phyloP scores from a whole-genome alignment of 495 filamentous ascomycete species.

The Penicillium alfredii region DNA sequence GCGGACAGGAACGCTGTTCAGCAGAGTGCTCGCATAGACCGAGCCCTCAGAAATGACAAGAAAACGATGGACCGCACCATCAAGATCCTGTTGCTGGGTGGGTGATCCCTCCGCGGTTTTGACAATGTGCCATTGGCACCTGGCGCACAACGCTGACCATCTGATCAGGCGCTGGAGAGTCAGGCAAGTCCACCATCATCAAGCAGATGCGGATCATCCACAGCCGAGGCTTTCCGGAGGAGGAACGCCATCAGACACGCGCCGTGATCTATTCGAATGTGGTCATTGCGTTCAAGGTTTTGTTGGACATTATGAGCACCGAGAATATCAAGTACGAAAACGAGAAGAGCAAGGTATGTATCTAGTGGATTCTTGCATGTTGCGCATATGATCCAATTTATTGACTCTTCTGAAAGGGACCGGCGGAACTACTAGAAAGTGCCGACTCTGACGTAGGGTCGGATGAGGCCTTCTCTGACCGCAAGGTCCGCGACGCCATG shows the following conservation, averaged over 20 bases:
- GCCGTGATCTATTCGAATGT: constrained; percentile 93
- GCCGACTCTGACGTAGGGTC: constrained; percentile 69
- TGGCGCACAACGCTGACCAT: constrained; percentile 8
- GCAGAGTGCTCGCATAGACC: constrained; percentile 62
- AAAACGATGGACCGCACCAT: constrained; percentile 73
- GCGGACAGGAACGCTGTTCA: constrained; percentile 38
- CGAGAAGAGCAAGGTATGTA: constrained; percentile 64
- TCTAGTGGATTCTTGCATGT: too few species aligned
- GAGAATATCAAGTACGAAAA: constrained; percentile 71
- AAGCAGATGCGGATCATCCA: constrained; percentile 99
- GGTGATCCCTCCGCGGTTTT: constrained; percentile 18
- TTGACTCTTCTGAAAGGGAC: constrained; percentile 21
- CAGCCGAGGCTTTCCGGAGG: constrained; percentile 82
- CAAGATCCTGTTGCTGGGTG: constrained; percentile 79
- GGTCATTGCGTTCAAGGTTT: constrained; percentile 79
- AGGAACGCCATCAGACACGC: constrained; percentile 87
- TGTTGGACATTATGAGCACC: constrained; percentile 90
- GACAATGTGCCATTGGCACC: background rate
- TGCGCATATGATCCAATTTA: too few species aligned
- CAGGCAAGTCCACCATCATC: constrained; percentile 94
- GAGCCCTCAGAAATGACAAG: constrained; percentile 70
- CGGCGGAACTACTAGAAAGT: constrained; percentile 30
- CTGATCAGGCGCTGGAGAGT: constrained; percentile 82
- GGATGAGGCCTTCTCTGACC: constrained; percentile 62
- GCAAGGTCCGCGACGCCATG: constrained; percentile 67